Evolutionary conservation across 2,329 filamentous ascomycete genomes (phyloP).

Genomic region (Trichophyton rubrum): DNA sequence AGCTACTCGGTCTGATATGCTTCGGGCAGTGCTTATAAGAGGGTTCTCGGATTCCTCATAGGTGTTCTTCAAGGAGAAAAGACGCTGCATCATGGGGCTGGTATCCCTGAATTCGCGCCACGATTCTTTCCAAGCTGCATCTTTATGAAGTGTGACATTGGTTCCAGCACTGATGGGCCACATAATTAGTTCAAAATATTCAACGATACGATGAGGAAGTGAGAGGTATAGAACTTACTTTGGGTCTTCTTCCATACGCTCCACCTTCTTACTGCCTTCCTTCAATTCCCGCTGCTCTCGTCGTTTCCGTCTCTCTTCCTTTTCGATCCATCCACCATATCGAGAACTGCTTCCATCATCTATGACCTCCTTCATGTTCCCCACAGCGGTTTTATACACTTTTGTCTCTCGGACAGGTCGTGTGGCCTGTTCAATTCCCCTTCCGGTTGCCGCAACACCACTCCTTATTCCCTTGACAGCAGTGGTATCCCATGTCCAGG

Average conservation of each 20-base stretch:
- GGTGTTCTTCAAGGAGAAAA: constrained; percentile 72
- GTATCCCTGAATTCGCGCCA: constrained; percentile 91
- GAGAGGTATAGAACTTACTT: constrained; percentile 48
- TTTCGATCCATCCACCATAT: constrained; percentile 94
- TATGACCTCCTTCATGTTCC: constrained; percentile 80
- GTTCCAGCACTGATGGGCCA: constrained; percentile 61
- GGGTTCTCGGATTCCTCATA: constrained; percentile 98
- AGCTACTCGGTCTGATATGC: constrained; percentile 82
- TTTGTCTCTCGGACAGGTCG: constrained; percentile 88
- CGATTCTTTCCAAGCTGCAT: constrained; percentile 94
- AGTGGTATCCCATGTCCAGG: constrained; percentile 94
- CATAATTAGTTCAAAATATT: constrained; percentile 21
- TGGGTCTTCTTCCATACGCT: constrained; percentile 68
- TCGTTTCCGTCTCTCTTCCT: constrained; percentile 76
- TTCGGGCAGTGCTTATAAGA: constrained; percentile 79
- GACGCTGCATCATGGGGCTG: constrained; percentile 73
- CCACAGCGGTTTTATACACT: constrained; percentile 59
- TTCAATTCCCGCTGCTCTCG: constrained; percentile 55
- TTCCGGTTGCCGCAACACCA: constrained; percentile 72
- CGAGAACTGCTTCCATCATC: constrained; percentile 92
- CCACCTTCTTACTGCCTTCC: constrained; percentile 37
- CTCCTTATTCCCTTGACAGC: constrained; percentile 85
- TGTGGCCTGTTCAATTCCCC: constrained; percentile 86
- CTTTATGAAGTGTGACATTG: constrained; percentile 90
- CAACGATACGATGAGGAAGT: constrained; percentile 13